A percentile compares a stretch with the other conserved stretches of the same genome.
Conservation (phyloP, 495 filamentous ascomycete genomes). For the Amniculicola lignicola region DNA sequence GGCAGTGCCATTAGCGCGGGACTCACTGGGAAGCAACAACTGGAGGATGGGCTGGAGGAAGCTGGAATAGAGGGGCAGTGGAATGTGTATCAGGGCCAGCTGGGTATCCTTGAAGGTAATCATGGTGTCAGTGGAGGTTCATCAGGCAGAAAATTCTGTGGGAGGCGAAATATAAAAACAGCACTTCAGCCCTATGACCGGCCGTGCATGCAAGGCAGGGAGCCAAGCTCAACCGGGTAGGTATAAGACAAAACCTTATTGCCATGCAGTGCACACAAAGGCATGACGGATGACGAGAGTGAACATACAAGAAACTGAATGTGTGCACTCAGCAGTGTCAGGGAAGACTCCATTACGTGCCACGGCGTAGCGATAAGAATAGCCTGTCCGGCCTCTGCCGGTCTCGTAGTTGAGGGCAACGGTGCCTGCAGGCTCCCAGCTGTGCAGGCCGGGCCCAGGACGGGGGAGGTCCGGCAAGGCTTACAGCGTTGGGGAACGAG, state of each 20-base stretch:
- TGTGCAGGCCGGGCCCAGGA: constrained; percentile 16
- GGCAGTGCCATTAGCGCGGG: constrained; percentile 37
- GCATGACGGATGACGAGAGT: constrained; percentile 29
- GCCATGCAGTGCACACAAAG: constrained; percentile 10
- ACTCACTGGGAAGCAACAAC: constrained; percentile 68
- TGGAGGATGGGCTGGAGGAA: constrained; percentile 81
- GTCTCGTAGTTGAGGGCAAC: constrained; percentile 21
- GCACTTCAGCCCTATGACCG: constrained; percentile 25
- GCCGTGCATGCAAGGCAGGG: constrained; percentile 22
- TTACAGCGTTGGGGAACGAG: constrained; percentile 22
- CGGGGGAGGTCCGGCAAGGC: constrained; percentile 24
- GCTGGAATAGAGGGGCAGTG: constrained; percentile 71
- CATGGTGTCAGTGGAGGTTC: constrained; percentile 34
- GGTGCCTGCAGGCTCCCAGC: constrained; percentile 23
- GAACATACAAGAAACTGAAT: constrained; percentile 42
- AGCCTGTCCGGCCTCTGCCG: constrained; percentile 10
- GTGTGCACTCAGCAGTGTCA: constrained; percentile 40
- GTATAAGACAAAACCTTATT: constrained; percentile 11
- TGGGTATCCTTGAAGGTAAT: constrained; percentile 67
- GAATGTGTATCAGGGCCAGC: constrained; percentile 87
- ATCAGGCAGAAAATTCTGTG: constrained; percentile 23
- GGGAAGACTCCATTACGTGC: constrained; percentile 40
- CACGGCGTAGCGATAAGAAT: constrained; percentile 25
- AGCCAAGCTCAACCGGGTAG: constrained; percentile 10
- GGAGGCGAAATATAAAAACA: constrained; percentile 35